These are phyloP conservation scores for Erodium maritimum DNA, from an alignment of 345 rosid species.

Conservation along the genomic window DNA sequence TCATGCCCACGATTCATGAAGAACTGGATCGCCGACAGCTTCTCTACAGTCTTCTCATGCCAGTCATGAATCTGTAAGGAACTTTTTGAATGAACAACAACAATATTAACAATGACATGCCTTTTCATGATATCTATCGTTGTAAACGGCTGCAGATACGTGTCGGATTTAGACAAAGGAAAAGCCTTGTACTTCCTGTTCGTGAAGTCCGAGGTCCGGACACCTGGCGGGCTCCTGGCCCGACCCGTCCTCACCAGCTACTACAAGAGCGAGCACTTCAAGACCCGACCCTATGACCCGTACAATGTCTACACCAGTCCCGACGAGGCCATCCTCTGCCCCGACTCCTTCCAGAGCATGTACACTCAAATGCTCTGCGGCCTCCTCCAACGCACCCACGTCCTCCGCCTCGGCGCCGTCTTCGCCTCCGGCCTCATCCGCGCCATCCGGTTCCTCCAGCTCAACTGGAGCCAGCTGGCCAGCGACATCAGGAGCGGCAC, in stretches of 20 bases:
- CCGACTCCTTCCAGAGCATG: constrained; percentile 92
- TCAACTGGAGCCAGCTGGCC: constrained; percentile 61
- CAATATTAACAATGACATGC: too few species aligned
- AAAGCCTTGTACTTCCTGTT: constrained; percentile 84
- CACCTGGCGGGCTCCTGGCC: constrained; percentile 76
- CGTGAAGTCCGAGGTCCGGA: constrained; percentile 65
- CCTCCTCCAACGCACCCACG: constrained; percentile 57
- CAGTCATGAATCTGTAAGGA: constrained; percentile 75
- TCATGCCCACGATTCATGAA: constrained; percentile 91
- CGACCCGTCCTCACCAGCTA: too few species aligned
- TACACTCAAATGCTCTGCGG: constrained; percentile 86
- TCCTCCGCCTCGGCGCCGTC: constrained; percentile 73
- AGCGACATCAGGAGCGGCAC: constrained; percentile 56
- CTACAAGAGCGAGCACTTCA: constrained; percentile 72
- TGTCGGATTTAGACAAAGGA: constrained; percentile 76
- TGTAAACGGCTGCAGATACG: constrained; percentile 36
- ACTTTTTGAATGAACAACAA: too few species aligned
- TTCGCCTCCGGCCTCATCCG: constrained; percentile 89
- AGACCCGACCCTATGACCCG: constrained; percentile 60
- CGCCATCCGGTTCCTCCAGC: constrained; percentile 74
- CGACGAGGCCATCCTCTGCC: constrained; percentile 75
- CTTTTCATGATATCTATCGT: too few species aligned
- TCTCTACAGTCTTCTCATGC: constrained; percentile 86
- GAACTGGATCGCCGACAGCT: constrained; percentile 77
- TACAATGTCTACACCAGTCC: constrained; percentile 82